Conservation (phyloP, 306 rosid genomes). For the Morella rubra region DNA sequence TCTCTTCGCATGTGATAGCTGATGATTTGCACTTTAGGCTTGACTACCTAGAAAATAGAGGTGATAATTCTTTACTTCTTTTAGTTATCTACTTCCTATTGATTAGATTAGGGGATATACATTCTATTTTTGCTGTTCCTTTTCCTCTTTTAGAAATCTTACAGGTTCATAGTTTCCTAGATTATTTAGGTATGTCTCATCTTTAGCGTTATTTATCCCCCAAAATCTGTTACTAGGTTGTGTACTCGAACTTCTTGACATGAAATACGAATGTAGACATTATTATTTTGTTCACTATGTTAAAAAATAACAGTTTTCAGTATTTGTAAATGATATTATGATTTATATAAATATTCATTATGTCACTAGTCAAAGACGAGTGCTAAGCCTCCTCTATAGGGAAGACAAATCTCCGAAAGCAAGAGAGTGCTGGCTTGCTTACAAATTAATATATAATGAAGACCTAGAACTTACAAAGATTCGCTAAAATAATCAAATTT, state of each 20-base stretch:
- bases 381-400: too few relatives aligned
- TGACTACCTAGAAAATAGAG: conserved; percentile 77
- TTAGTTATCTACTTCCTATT: conserved; percentile 13
- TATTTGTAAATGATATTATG: too few relatives aligned
- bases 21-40: conserved; percentile 66
- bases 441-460: too few relatives aligned
- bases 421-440: too few relatives aligned
- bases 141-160: neutral
- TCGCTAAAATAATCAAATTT: too few relatives aligned
- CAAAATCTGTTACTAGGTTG: neutral
- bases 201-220: neutral
- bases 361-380: too few relatives aligned
- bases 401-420: too few relatives aligned
- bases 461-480: too few relatives aligned
- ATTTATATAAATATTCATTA: too few relatives aligned
- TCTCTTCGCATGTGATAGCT: conserved; percentile 40
- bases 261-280: neutral
- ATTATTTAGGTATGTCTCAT: neutral
- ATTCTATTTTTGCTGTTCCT: neutral
- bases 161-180: neutral
- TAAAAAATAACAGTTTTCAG: too few relatives aligned
- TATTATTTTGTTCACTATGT: too few relatives aligned
- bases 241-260: neutral
- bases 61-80: conserved; percentile 40
- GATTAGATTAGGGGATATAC: neutral